Evolutionary conservation across 1,139 yeast species (phyloP), one percentile per base, ranked within the genome.

Genomic region (Scheffersomyces illinoinensis): DNA sequence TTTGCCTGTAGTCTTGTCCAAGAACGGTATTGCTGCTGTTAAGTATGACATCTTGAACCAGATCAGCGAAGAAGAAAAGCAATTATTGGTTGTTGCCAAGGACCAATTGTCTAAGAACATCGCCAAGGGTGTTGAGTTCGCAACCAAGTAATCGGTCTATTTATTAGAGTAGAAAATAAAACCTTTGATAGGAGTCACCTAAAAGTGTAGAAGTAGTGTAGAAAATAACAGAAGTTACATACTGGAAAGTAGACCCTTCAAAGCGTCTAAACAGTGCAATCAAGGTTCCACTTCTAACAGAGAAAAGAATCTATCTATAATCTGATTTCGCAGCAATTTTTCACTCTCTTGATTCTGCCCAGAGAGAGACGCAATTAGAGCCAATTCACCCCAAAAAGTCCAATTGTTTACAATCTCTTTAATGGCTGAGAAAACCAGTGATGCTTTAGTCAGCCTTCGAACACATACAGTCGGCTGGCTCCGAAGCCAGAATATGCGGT

Each of bases 1-100:
- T 53, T 88, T 97, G 69, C 93, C 91, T 70, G 97, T 93, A 66
- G 86, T 90, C 67, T 87, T 95, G 70, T 96, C 97, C 68, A 89
- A 90, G 76, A 81, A 88, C 65, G 99, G 99, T 83, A 92, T 91
- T 66, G 88, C 87, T 76, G 88, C 88, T 78, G 81, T 81, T 57
- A 71, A 79, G 64, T 79, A 77, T 65, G 77, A 77, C 17, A 62
- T 77, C 47, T 83, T 89, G 71, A 89, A 89, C 69, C 69, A 79
- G 63, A 72, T 86, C 66, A 76, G 86, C 58, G 79, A 74, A 56
- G 86, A 83, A 64, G 96, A 90, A 79, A 86, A 87, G 81, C 88
- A 86, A 72, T 85, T 93, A 81, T 84, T 96, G 73, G 85, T 85
- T 59, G 85, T 86, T 71, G 91, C 97, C 68, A 89, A 89, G 79